Evolutionary conservation across 2,329 filamentous ascomycete genomes (phyloP), one percentile per base, ranked within the genome.

Genomic region (Talaromyces sp.): DNA sequence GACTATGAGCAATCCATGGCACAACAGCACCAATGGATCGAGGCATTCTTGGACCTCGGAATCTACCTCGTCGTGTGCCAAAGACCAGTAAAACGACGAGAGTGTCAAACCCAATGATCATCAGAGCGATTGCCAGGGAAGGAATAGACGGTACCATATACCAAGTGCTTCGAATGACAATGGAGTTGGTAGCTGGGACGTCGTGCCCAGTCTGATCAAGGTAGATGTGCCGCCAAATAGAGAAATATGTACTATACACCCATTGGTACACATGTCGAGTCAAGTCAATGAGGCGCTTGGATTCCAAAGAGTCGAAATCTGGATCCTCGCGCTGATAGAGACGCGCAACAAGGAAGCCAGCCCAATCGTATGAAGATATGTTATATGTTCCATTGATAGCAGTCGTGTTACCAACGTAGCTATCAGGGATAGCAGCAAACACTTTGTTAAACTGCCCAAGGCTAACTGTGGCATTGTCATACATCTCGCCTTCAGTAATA

Each of bases 391-490:
- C 61, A n/a, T 65, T 64, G 13, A 49, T 44, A 16, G 56, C 39
- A 3, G 61, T 57, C 2, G 62, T 60, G 32, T 68, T 66, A 16
- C 65, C 67, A 2, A 64, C 60, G 30, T 64, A 70, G 37, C 59
- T 69, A 45, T 68, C 68, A 1, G 69, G 68, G 11, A 71, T 70
- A 2, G 68, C 61, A 4, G 67, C 67, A 56, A 71, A 71, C 2
- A 69, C 65, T 50, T 69, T 70, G 57, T 71, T 70, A 54, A 70
- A 71, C 39, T 71, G 67, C 1, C 68, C 69, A 24, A 71, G 51
- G 32, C 66, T 70, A 46, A 68, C 49, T 4, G 68, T 71, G 4
- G 68, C 69, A 47, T 71, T 71, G 11, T 67, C 58, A 36, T 65
- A 66, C 66, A 71, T 69, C 9, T 54, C 27, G 2, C 68, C 69